A percentile compares a stretch with the other conserved stretches of the same genome.
These are phyloP conservation scores for Dioscorea cayenensis DNA, from an alignment of 116 monocot genomes.

Conservation along the genomic window DNA sequence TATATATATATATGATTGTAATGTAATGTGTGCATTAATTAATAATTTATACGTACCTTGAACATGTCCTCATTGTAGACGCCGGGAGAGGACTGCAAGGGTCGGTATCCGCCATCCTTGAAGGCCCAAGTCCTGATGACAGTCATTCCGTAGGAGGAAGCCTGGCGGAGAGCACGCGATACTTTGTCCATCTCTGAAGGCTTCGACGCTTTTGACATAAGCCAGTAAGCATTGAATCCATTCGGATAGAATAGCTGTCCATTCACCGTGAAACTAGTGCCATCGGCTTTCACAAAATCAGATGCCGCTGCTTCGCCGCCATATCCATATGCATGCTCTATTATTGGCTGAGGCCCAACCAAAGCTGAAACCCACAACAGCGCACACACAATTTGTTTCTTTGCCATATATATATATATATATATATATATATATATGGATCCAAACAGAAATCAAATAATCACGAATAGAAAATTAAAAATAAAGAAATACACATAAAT, in stretches of 20 bases:
- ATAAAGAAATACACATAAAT: too few species aligned
- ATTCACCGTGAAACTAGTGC: background rate
- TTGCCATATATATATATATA: too few species aligned
- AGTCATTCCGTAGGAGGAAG: conserved; percentile 25
- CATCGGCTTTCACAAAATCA: background rate
- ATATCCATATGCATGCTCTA: too few species aligned
- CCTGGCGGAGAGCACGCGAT: conserved; percentile 29
- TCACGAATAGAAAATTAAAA: too few species aligned
- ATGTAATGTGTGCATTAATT: too few species aligned
- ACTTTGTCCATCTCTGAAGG: conserved; percentile 18
- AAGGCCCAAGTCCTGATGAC: conserved; percentile 71
- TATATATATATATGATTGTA: too few species aligned
- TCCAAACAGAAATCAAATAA: too few species aligned
- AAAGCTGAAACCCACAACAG: too few species aligned
- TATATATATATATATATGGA: too few species aligned
- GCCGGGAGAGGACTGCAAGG: conserved; percentile 55
- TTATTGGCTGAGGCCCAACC: too few species aligned
- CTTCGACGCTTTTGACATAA: background rate
- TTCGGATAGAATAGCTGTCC: background rate
- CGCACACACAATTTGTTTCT: too few species aligned
- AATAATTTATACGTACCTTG: too few species aligned
- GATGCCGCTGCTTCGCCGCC: background rate
- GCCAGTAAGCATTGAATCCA: conserved; percentile 1
- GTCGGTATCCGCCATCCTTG: conserved; percentile 41
- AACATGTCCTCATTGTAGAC: conserved; percentile 55